These are phyloP conservation scores for Noccaea bulbosa DNA, from an alignment of 345 rosid species.

Conservation along the genomic window DNA sequence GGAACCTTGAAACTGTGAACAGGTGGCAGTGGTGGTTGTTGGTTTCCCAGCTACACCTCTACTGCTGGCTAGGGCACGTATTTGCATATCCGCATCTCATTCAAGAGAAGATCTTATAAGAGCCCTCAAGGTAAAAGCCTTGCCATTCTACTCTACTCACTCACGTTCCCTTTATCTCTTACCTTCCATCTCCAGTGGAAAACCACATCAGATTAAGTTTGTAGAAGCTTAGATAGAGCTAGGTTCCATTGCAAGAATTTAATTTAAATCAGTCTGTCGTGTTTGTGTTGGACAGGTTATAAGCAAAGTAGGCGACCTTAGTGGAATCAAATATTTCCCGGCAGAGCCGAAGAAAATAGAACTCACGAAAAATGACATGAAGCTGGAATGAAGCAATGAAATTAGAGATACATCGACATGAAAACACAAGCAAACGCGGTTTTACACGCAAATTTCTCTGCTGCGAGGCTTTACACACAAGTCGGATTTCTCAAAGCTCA, in stretches of 20 bases:
- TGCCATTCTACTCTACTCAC: background rate
- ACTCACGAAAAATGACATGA: slow-evolving; percentile 31
- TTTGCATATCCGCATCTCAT: slow-evolving; percentile 78
- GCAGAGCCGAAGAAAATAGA: slow-evolving; percentile 59
- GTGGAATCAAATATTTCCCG: slow-evolving; percentile 79
- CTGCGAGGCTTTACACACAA: background rate
- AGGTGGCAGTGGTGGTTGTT: slow-evolving; percentile 62
- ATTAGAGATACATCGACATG: slow-evolving; percentile 16
- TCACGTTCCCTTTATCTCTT: too few relatives aligned
- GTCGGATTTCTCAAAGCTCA: background rate
- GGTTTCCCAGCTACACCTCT: slow-evolving; percentile 70
- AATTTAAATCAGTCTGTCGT: background rate
- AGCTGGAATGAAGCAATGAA: slow-evolving; percentile 37
- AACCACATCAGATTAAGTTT: too few relatives aligned
- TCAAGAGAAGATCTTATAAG: slow-evolving; percentile 62
- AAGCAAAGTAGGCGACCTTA: slow-evolving; percentile 70
- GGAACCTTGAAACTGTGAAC: slow-evolving; percentile 7
- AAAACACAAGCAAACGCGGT: background rate
- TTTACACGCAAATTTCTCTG: background rate
- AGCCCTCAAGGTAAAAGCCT: slow-evolving; percentile 57
- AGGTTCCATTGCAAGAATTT: background rate
- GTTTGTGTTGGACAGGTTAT: slow-evolving; percentile 55
- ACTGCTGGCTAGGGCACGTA: slow-evolving; percentile 75
- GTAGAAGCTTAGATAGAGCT: background rate
- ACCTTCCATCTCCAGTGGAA: too few relatives aligned